phyloP scores from a whole-genome alignment of 805 yeast genomes.

The Hanseniaspora clermontiae region DNA sequence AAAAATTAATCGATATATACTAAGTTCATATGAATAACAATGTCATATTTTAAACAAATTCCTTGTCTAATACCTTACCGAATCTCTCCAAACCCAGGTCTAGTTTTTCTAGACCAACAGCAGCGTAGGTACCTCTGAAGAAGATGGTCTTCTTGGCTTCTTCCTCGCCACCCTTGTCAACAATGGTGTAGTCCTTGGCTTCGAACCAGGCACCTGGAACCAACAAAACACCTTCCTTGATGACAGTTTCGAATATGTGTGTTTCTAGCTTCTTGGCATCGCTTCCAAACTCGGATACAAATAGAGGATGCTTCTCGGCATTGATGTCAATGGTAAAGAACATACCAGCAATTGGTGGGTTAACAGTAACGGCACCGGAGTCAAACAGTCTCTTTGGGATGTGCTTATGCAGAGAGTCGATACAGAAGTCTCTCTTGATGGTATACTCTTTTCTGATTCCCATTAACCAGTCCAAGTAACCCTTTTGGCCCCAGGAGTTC shows the following conservation, averaged over 20 bases:
- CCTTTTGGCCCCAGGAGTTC: slow-evolving; percentile 79
- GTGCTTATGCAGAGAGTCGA: slow-evolving; percentile 55
- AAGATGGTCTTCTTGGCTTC: slow-evolving; percentile 39
- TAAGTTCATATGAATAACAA: no score
- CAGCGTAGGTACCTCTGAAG: slow-evolving; percentile 83
- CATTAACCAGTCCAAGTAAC: slow-evolving; percentile 81
- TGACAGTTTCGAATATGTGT: slow-evolving; percentile 48
- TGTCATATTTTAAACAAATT: slow-evolving; percentile 28
- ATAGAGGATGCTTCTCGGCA: slow-evolving; percentile 70
- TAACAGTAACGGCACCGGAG: slow-evolving; percentile 22
- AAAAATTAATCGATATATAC: no score
- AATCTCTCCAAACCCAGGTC: slow-evolving; percentile 52
- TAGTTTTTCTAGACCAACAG: slow-evolving; percentile 58
- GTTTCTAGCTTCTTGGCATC: slow-evolving; percentile 56
- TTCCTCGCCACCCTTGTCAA: slow-evolving; percentile 30
- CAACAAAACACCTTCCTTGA: slow-evolving; percentile 52
- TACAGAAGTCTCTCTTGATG: slow-evolving; percentile 72
- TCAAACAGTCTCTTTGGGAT: slow-evolving; percentile 34
- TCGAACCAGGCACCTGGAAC: slow-evolving; percentile 79
- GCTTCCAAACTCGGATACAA: slow-evolving; percentile 38
- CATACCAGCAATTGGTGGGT: slow-evolving; percentile 77
- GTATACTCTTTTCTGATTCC: slow-evolving; percentile 76
- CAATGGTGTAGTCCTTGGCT: slow-evolving; percentile 13
- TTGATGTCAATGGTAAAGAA: slow-evolving; percentile 65
- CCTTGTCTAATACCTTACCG: slow-evolving; percentile 49